Conservation (phyloP, 2,329 filamentous ascomycete species). For the Corniculantispora saksenae region DNA sequence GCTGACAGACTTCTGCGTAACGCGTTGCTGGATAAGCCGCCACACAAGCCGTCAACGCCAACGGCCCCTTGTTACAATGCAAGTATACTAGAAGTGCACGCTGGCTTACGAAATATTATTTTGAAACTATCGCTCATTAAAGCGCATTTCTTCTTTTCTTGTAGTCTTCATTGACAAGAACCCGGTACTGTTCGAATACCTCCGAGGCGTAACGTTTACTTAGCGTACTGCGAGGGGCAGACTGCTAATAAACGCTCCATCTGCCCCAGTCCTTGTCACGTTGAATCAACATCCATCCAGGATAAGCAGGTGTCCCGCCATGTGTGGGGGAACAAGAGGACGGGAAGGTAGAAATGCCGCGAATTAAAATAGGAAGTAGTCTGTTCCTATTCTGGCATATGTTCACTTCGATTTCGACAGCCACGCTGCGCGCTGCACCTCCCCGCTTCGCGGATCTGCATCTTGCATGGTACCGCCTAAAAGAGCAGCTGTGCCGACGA, state of each 20-base stretch:
- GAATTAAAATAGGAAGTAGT: background rate
- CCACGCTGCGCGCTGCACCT: background rate
- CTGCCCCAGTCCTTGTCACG: background rate
- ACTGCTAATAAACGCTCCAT: background rate
- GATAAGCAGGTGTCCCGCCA: constrained; percentile 3
- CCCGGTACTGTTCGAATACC: background rate
- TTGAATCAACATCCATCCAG: background rate
- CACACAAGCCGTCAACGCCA: background rate
- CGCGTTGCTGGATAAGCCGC: background rate
- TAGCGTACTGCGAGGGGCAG: background rate
- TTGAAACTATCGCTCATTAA: background rate
- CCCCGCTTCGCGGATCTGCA: background rate
- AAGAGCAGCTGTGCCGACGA: background rate
- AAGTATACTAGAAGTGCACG: background rate
- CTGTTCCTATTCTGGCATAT: background rate
- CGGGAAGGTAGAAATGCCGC: background rate
- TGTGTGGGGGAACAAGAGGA: background rate
- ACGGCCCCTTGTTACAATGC: background rate
- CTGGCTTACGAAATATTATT: background rate
- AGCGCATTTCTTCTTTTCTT: background rate
- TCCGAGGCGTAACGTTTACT: background rate
- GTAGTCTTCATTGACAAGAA: background rate
- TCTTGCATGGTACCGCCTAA: background rate
- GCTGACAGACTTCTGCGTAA: background rate
- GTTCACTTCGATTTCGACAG: background rate